Evolutionary conservation across 1,284 basidiomycete genomes (phyloP), one percentile per base, ranked within the genome.

Genomic region (Austropuccinia psidii): DNA sequence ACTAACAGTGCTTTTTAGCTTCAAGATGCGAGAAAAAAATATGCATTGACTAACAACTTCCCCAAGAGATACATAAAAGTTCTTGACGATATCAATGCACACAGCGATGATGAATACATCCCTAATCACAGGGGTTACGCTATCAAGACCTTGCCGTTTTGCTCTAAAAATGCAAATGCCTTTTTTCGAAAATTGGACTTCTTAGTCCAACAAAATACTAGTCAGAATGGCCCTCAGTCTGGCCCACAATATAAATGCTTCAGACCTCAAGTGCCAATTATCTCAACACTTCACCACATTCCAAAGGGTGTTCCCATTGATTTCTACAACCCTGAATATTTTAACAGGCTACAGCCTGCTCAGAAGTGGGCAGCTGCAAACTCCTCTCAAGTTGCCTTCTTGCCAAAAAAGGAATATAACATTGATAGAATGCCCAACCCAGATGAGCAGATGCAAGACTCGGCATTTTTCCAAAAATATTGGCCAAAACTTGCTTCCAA

Each of bases 121-220:
- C 19, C 37, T 27, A 41, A 55, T 4, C 13, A 39, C 11, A n/a
- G n/a, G 19, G 39, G 21, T 24, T n/a, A n/a, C n/a, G 9, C 9
- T 5, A 68, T 68, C 24, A 68, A 68, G 50, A 68, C 65, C 4
- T 37, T 68, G 7, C 17, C 15, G 21, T 68, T 54, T 43, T 29
- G 50, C 15, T 68, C 65, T 0, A 27, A n/a, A 27, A 68, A 68
- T 55, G 65, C 43, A 7, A 41, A 41, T 4, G 39, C 54, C 24
- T 68, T 68, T 19, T 39, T 68, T 31, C 50, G 65, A 35, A 24
- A 15, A 41, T 49, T 68, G 17, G 65, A 68, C 19, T 27, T 15
- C n/a, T 19, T 15, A 29, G 55, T 55, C 15, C 35, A 37, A 21
- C 43, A 68, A 54, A 37, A 29, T 6, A 21, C 65, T 4, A 15